Evolutionary conservation across 2,329 filamentous ascomycete species (phyloP).

Genomic region (Didymella pomorum): DNA sequence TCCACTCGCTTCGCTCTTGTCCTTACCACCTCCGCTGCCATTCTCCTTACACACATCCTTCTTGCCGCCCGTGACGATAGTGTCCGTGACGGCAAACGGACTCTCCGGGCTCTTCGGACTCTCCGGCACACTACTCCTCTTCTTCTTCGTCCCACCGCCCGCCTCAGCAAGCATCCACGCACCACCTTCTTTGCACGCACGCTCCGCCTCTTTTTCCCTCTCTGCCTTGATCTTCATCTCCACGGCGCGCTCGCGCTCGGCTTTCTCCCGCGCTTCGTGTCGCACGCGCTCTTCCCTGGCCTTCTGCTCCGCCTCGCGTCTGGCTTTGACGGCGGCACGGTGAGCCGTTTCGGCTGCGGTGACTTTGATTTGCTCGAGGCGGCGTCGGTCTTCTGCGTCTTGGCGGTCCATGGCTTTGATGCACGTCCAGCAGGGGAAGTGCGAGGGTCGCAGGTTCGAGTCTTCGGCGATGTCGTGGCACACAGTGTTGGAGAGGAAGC

Average conservation of each 20-base stretch:
- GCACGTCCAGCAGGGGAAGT: slow-evolving; percentile 38
- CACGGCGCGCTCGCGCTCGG: slow-evolving; percentile 29
- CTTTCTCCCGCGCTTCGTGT: slow-evolving; percentile 35
- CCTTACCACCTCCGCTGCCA: neutral
- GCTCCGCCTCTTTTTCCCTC: slow-evolving; percentile 27
- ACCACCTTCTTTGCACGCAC: slow-evolving; percentile 30
- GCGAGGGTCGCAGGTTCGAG: slow-evolving; percentile 20
- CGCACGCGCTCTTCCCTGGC: slow-evolving; percentile 33
- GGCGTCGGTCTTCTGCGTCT: slow-evolving; percentile 17
- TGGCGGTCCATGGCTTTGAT: slow-evolving; percentile 27
- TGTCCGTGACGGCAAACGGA: neutral
- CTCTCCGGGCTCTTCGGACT: neutral
- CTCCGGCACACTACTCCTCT: slow-evolving; percentile 1
- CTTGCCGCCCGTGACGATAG: neutral
- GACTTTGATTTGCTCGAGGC: neutral
- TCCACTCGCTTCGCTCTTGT: slow-evolving; percentile 24
- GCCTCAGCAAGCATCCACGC: slow-evolving; percentile 31
- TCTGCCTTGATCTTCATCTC: slow-evolving; percentile 23
- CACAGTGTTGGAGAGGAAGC: slow-evolving; percentile 32
- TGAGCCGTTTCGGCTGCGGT: slow-evolving; percentile 19
- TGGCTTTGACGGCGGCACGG: slow-evolving; percentile 20
- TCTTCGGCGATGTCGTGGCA: slow-evolving; percentile 28
- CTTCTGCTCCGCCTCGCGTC: slow-evolving; percentile 21
- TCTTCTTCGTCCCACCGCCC: slow-evolving; percentile 31
- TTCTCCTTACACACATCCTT: slow-evolving; percentile 21